Conservation (phyloP, 202 grass and related monocot species). For the Cymbopogon flexuosus region DNA sequence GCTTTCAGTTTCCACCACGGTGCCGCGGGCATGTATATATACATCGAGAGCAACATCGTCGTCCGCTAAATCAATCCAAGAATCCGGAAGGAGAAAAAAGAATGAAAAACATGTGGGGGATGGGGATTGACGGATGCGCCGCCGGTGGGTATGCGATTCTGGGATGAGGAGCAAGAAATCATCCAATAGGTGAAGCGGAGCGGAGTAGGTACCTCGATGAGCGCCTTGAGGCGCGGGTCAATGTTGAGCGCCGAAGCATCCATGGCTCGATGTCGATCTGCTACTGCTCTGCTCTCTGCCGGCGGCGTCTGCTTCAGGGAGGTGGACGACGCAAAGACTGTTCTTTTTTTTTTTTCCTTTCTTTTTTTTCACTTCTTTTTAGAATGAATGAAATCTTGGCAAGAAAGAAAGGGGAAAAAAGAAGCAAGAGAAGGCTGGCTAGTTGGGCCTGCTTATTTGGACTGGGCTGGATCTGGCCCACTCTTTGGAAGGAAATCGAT, state of each 20-base stretch:
- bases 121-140: background rate
- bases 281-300: too few species aligned
- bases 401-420: background rate
- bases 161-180: background rate
- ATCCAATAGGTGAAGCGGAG: background rate
- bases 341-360: background rate
- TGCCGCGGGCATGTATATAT: too few species aligned
- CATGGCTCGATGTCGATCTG: constrained; percentile 20
- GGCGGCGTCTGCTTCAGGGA: background rate
- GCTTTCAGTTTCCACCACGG: background rate
- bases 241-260: constrained; percentile 46
- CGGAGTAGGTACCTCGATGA: constrained; percentile 40
- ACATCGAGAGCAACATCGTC: background rate
- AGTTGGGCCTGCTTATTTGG: background rate
- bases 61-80: background rate
- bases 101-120: background rate
- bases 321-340: background rate
- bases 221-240: constrained; percentile 32
- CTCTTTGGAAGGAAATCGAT: too few species aligned
- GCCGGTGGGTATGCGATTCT: background rate
- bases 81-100: background rate
- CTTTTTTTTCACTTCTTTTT: too few species aligned
- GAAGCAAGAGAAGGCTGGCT: background rate
- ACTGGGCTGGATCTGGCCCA: background rate
- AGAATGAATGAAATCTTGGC: background rate